These are phyloP conservation scores for Tricholomella constricta DNA, from an alignment of 768 basidiomycete species.

Conservation along the genomic window DNA sequence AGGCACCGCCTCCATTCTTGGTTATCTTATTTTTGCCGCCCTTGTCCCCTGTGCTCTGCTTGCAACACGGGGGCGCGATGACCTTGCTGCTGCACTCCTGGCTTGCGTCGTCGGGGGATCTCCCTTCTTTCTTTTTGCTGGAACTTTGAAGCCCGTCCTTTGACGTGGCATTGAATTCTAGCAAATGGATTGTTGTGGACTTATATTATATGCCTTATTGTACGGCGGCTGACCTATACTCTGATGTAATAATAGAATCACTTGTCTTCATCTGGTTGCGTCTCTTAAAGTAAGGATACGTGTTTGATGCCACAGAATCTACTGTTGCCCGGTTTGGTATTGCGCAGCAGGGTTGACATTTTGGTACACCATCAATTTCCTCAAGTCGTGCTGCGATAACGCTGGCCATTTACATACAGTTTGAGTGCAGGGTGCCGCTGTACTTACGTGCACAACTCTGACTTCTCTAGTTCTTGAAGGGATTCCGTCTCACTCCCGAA, in stretches of 20 bases:
- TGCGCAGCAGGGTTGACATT: too few species aligned
- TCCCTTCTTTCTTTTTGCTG: constrained; percentile 18
- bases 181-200: constrained; percentile 14
- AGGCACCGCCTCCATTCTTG: constrained; percentile 54
- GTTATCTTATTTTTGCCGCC: constrained; percentile 61
- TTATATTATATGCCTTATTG: background rate
- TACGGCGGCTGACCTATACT: too few species aligned
- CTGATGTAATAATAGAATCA: too few species aligned
- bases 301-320: too few species aligned
- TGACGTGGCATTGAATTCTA: constrained; percentile 7
- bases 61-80: constrained; percentile 57
- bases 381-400: too few species aligned
- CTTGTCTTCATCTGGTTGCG: too few species aligned
- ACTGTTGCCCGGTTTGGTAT: too few species aligned
- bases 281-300: too few species aligned
- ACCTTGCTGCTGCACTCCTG: constrained; percentile 57
- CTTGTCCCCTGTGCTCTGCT: constrained; percentile 56
- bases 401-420: too few species aligned
- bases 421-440: background rate
- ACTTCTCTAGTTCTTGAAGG: too few species aligned
- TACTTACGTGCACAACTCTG: too few species aligned
- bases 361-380: too few species aligned
- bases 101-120: constrained; percentile 70
- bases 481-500: background rate
- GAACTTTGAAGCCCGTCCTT: constrained; percentile 6